Evolutionary conservation across 306 rosid genomes (phyloP), one percentile per base, ranked within the genome.

Genomic region (Castanospermum australe): DNA sequence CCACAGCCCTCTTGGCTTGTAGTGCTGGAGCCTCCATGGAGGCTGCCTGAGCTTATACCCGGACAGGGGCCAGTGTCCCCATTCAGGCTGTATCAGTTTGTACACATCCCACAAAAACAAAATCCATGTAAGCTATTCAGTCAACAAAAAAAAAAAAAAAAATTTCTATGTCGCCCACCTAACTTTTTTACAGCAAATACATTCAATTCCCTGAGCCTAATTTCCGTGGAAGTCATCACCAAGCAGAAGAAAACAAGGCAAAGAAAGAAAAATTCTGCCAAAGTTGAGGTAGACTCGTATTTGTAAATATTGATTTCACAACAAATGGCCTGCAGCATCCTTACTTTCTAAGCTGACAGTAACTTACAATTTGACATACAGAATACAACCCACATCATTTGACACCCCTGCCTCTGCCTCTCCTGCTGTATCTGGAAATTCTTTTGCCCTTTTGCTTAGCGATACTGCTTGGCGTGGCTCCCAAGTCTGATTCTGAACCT

Each of bases 371-470:
- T 68, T 68, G 48, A 63, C 75, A 82, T 68, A 79, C 79, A 75
- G 17, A 67, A 50, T 54, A 74, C 79, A 73, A 63, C 5, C 55
- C 5, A 57, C 65, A 75, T 92, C 85, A 88, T 81, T 88, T 85
- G 72, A 82, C 85, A 61, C 82, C 85, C 82, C 67, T 71, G 78
- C 69, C 28, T 22, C 77, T 51, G 66, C 73, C 85, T 75, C 84
- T 89, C 84, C 82, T 84, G 80, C 79, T 91, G 81, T 84, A 81
- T 86, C 85, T 84, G 85, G 71, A 74, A 61, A 65, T 48, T 84
- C 84, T 85, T 82, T 63, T 87, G 52, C 84, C 90, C 71, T 55
- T 86, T 70, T 42, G 89, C 70, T 82, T 87, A 56, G 75, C 84
- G 41, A 22, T 60, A 59, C 57, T 54, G 69, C 73, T 79, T 18